Base-by-base conservation (phyloP, 2,329 filamentous ascomycete genomes). In the Sporothrix variecibatus region DNA sequence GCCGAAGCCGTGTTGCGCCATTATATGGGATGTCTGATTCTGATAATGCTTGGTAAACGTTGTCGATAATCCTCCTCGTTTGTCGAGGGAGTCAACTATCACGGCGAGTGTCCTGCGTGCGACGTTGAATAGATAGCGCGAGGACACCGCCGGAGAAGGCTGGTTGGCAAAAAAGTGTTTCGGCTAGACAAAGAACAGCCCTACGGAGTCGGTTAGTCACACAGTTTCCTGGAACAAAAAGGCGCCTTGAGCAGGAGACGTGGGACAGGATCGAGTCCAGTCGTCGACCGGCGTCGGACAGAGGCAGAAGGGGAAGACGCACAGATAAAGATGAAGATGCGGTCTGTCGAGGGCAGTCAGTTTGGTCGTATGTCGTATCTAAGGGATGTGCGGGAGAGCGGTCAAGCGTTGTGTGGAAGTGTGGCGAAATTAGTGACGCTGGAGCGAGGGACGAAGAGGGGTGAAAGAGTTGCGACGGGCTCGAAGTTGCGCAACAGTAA, bases 1-100 rank as follows among this genome's bases (percentile, higher is more conserved):
- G 79, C 84, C 84, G 81, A 89, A 90, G 78, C 83, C 82, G 83
- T 88, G 87, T 72, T 88, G 87, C 78, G 87, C 85, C 87, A 89
- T 89, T 75, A 62, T 73, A 38, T 23, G 64, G 38, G 26, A 43
- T 34, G n/a, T 64, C 23, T 46, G n/a, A 28, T 28, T 28, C 34
- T 46, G 38, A 11, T 12, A 5, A 46, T 28, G 34, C 6, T 28
- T 46, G n/a, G 38, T 46, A 28, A 6, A 46, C 34, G 34, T 20
- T 46, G 38, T 9, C 17, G 23, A 17, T 67, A 38, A 38, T 46
- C 62, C 17, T 26, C 23, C 62, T 67, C 62, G 62, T 28, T 46
- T 46, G 38, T 43, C 23, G 38, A 46, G n/a, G 67, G n/a, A 28
- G 23, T 34, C 31, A 26, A 53, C 12, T 2, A 12, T 38, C 3